Conservation (phyloP, 2,329 filamentous ascomycete genomes). For the Claviceps sp. region DNA sequence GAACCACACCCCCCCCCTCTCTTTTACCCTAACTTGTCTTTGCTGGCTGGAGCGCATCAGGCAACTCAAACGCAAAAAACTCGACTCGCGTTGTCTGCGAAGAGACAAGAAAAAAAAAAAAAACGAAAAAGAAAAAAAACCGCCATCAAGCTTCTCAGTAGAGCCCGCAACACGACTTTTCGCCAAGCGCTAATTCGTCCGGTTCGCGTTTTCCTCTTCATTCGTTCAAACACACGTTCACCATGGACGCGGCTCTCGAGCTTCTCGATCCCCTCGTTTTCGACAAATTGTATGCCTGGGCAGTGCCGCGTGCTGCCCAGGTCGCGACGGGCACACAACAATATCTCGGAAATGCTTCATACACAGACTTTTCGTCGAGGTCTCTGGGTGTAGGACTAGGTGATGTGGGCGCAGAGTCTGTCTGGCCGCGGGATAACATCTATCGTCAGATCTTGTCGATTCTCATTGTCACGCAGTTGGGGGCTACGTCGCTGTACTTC, state of each 20-base stretch:
- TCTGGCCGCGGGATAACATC: constrained; percentile 27
- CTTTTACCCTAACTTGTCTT: too few species aligned
- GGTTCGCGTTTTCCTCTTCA: background rate
- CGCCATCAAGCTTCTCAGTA: background rate
- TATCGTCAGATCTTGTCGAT: constrained; percentile 25
- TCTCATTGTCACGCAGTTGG: constrained; percentile 24
- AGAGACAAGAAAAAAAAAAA: background rate
- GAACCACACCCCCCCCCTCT: too few species aligned
- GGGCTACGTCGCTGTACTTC: constrained; percentile 41
- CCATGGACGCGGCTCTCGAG: constrained; percentile 27
- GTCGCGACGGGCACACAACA: too few species aligned
- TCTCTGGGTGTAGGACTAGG: too few species aligned
- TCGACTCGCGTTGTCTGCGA: too few species aligned
- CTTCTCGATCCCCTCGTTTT: constrained; percentile 27
- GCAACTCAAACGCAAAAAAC: too few species aligned
- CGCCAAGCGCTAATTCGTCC: too few species aligned
- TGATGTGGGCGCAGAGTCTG: constrained; percentile 9
- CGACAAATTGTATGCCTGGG: constrained; percentile 26
- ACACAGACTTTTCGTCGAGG: background rate
- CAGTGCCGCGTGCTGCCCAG: constrained; percentile 15
- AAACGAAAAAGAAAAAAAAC: background rate
- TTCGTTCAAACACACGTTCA: background rate
- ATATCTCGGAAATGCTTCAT: constrained; percentile 6
- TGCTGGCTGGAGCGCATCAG: too few species aligned
- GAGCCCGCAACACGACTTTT: too few species aligned